These are phyloP conservation scores for Cystofilobasidium bisporidii DNA, from an alignment of 768 basidiomycete genomes.

Conservation along the genomic window DNA sequence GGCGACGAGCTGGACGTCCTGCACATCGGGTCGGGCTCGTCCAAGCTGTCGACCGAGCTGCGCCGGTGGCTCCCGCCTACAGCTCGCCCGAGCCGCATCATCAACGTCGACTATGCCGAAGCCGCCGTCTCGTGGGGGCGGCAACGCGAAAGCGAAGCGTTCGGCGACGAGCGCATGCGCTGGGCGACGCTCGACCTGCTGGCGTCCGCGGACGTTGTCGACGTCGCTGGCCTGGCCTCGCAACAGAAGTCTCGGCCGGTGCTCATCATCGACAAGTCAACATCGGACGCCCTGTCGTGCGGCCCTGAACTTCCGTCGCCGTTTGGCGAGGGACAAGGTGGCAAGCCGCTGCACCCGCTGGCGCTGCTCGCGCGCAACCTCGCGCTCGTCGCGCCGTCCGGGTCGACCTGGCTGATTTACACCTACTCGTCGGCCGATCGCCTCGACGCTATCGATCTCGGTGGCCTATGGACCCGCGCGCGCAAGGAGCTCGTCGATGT, in stretches of 20 bases:
- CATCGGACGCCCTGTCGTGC: conserved; percentile 17
- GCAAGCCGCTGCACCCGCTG: neutral
- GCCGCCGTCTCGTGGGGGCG: conserved; percentile 11
- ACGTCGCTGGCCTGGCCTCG: neutral
- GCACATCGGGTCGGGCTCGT: conserved; percentile 22
- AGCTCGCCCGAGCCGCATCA: neutral
- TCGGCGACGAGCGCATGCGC: neutral
- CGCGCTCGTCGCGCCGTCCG: neutral
- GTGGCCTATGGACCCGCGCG: conserved; percentile 4
- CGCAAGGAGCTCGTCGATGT: conserved; percentile 5
- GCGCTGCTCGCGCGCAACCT: conserved; percentile 3
- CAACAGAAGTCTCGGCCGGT: neutral
- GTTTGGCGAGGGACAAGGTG: neutral
- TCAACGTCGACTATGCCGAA: conserved; percentile 12
- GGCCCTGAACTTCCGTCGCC: neutral
- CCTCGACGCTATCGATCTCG: neutral
- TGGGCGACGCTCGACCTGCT: conserved; percentile 15
- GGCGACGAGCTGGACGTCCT: neutral
- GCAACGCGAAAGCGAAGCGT: neutral
- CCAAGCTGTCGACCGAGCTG: conserved; percentile 9
- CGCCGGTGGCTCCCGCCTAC: neutral
- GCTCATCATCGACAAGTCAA: conserved; percentile 22
- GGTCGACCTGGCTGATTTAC: neutral
- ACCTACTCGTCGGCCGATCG: conserved; percentile 5
- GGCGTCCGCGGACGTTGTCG: neutral